Evolutionary conservation across 129 eudicot genomes (phyloP), one percentile per base, ranked within the genome.

Genomic region (Helichrysum umbraculigerum): DNA sequence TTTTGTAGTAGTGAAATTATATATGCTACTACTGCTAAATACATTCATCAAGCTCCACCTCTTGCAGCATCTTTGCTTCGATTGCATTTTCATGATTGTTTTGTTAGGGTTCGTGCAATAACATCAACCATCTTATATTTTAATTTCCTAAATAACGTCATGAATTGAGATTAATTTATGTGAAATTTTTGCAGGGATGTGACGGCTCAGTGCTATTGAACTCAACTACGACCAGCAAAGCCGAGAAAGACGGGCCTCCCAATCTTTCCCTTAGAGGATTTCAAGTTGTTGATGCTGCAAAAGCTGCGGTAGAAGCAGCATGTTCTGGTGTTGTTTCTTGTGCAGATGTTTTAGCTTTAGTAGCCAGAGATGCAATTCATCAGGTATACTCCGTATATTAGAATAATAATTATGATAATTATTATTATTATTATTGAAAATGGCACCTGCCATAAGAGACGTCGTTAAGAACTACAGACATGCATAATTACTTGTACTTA

Each of bases 41-140:
- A 79, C 63, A 70, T 89, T 33, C 59, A 81, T 30, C 56, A 21
- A 1, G 90, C 83, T 6, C 92, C 96, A 21, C 65, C 87, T 37
- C 84, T 89, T 50, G 88, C 92, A 52, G 86, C 88, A 71, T 75
- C 89, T 21, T 69, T 89, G 58, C 78, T 89, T 39, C 82, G 96
- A 73, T 67, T 89, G 96, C 91, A 87, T 66, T 89, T 89, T 76
- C 96, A 89, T 57, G 96, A 89, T 71, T 89, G 96, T 69, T 84
- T 89, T 76, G 85, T 89, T 61, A 64, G 54, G 54, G 54, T 47
- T 47, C 6, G 54, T 47, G n/a, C 54, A 47, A 47, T 47, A 47
- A 47, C 54, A 14, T 47, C 0, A 47, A 47, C n/a, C 54, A 47
- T 47, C 2, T 14, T 0, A 1, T 11, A 37, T 73, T 2, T 3